Evolutionary conservation across 2,329 filamentous ascomycete species (phyloP), one percentile per base, ranked within the genome.

Genomic region (Penicillium hordei): DNA sequence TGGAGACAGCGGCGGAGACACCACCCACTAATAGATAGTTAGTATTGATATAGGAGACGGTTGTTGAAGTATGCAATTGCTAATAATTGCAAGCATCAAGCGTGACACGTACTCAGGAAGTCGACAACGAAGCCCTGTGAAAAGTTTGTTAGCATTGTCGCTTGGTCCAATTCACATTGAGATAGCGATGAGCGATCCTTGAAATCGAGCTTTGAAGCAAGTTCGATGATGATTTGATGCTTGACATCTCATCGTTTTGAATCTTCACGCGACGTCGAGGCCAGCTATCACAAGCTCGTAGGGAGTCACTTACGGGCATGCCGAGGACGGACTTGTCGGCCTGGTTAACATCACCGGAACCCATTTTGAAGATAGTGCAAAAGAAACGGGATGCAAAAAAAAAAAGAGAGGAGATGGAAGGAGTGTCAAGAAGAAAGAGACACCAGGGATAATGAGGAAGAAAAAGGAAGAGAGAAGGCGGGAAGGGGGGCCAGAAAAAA

Each of bases 1-100:
- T 99, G 80, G 94, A 99, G 89, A 99, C 93, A 82, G 94, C 94
- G 82, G 94, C 94, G 78, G 94, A 97, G 73, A 99, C 89, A 97
- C 94, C 94, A 89, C 94, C 94, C 94, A 99, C 92, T 96, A 73
- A 76, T 72, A 70, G 71, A 68, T 60, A 54, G 76, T 83, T 75
- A 83, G 81, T 75, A 69, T 59, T 19, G 3, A 19, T 31, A 31
- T 23, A n/a, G 2, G 15, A 27, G 2, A 31, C 19, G 9, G 19
- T 25, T 29, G 5, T 29, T 27, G 8, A 31, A 15, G 9, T 12
- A 15, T 7, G 27, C 44, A 43, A 43, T 50, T 43, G 58, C 36
- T 21, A 3, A 17, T 43, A 13, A 34, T 39, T 52, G 45, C 45
- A 54, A 31, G 10, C 10, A 40, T 57, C 31, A 50, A 29, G 48